Percentiles rank a stretch among this genome's conserved stretches.
phyloP scores from a whole-genome alignment of 169 alveolate genomes.

The Pseudocohnilembus persalinus region DNA sequence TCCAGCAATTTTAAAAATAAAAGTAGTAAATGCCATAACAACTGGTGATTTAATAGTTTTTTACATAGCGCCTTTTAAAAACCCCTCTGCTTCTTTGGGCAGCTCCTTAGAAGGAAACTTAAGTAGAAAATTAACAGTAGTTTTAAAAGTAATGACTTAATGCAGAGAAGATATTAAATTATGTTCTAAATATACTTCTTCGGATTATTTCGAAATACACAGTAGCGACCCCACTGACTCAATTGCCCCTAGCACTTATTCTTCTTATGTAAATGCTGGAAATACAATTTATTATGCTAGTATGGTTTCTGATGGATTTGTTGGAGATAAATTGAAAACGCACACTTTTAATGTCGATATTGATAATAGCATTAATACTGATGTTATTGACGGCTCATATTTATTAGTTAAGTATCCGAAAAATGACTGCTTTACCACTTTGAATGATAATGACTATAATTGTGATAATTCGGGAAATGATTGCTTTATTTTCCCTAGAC shows the following conservation, averaged over 20 bases:
- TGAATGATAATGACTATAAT: background rate
- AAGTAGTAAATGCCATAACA: background rate
- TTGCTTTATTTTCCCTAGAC: background rate
- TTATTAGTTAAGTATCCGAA: background rate
- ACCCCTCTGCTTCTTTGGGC: background rate
- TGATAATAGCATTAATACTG: background rate
- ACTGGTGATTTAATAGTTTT: background rate
- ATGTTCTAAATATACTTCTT: background rate
- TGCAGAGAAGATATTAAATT: background rate
- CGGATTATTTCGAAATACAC: background rate
- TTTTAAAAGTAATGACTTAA: background rate
- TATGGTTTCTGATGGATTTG: too few species aligned
- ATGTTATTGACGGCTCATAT: background rate
- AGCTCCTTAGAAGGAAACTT: background rate
- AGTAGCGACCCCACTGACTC: background rate
- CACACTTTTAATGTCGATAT: background rate
- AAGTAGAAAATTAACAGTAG: background rate
- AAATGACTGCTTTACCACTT: background rate
- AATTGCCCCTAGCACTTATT: background rate
- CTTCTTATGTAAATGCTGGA: background rate
- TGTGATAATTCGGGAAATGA: background rate
- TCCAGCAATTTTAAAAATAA: background rate
- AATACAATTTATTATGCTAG: too few species aligned
- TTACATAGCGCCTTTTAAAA: background rate
- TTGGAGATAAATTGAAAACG: background rate